phyloP scores from a whole-genome alignment of 2,329 filamentous ascomycete species.

The Colletotrichum tofieldiae region DNA sequence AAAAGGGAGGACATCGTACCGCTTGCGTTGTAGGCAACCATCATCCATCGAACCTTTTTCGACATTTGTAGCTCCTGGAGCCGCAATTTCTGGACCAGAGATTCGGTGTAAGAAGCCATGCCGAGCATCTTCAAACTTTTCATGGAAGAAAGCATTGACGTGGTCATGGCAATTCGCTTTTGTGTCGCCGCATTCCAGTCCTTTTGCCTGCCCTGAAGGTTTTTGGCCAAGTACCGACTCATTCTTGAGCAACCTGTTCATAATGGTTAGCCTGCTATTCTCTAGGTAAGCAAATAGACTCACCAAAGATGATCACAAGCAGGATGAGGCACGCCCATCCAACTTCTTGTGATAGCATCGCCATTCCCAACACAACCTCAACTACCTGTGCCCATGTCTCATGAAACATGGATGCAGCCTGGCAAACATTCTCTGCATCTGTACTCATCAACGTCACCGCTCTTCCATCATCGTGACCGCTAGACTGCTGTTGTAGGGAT shows the following conservation, averaged over 20 bases:
- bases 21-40: conserved; percentile 34
- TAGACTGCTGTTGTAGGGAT: conserved; percentile 1
- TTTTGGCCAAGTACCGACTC: conserved; percentile 24
- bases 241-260: conserved; percentile 20
- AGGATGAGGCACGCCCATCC: conserved; percentile 46
- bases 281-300: not conserved
- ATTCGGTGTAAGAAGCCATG: conserved; percentile 49
- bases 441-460: conserved; percentile 43
- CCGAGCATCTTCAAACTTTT: conserved; percentile 57
- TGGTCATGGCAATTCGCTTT: conserved; percentile 50
- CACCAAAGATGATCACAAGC: conserved; percentile 58
- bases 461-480: not conserved
- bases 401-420: conserved; percentile 39
- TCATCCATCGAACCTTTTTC: conserved; percentile 41
- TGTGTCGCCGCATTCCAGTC: conserved; percentile 43
- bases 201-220: conserved; percentile 26
- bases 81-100: conserved; percentile 53
- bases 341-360: conserved; percentile 44
- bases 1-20: not conserved
- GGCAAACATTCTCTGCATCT: conserved; percentile 37
- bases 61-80: conserved; percentile 48
- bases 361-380: conserved; percentile 42
- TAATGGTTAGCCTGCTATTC: not conserved
- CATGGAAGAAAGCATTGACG: conserved; percentile 51
- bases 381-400: conserved; percentile 45